Percentiles rank a stretch among this genome's conserved stretches.
Evolutionary conservation across 1,284 basidiomycete species (phyloP).

Genomic region (Fomes fomentarius): DNA sequence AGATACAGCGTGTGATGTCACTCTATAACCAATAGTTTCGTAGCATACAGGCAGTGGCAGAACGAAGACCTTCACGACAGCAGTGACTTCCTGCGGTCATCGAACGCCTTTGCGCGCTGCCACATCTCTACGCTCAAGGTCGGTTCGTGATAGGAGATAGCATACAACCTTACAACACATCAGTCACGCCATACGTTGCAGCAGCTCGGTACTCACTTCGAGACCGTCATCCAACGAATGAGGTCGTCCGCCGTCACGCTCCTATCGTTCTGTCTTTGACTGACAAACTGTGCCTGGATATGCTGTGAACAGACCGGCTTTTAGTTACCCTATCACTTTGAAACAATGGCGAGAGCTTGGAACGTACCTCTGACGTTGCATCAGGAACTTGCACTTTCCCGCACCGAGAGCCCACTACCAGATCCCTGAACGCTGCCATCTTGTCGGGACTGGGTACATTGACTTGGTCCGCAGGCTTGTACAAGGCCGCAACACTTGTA

Average conservation of each 20-base stretch:
- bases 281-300: constrained; percentile 77
- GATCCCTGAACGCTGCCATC: constrained; percentile 55
- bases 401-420: constrained; percentile 51
- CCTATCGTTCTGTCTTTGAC: constrained; percentile 50
- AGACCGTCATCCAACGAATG: constrained; percentile 62
- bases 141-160: constrained; percentile 37
- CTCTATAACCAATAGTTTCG: not conserved
- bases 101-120: constrained; percentile 41
- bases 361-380: constrained; percentile 55
- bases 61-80: constrained; percentile 6
- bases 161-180: constrained; percentile 39
- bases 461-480: constrained; percentile 49
- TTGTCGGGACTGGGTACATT: constrained; percentile 46
- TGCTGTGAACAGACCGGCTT: constrained; percentile 41
- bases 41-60: not conserved
- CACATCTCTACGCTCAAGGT: constrained; percentile 43
- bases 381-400: constrained; percentile 57
- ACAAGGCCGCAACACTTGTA: constrained; percentile 38
- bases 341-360: not conserved
- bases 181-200: no score
- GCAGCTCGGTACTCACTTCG: constrained; percentile 50
- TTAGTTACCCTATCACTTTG: not conserved
- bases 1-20: not conserved
- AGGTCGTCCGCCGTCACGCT: constrained; percentile 61
- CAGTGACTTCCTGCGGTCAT: constrained; percentile 36